Conservation (phyloP, 225 moss, liverwort and hornwort genomes). For the Bryum argenteum region DNA sequence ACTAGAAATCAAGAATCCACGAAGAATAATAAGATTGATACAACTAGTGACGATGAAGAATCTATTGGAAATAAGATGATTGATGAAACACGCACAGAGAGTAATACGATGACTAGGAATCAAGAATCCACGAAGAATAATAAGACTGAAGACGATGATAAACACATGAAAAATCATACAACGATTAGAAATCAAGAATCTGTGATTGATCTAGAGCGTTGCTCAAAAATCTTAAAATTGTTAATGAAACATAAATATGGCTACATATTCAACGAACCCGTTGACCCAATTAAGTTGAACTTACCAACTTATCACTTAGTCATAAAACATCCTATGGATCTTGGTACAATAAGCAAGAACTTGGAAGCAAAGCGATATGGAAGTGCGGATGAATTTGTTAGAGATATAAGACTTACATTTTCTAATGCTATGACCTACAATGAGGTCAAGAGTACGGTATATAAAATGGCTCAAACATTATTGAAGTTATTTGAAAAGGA, state of each 20-base stretch:
- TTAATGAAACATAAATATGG: slow-evolving; percentile 55
- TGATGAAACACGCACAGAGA: not conserved
- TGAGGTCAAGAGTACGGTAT: slow-evolving; percentile 25
- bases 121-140: fast-evolving
- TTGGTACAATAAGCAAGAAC: slow-evolving; percentile 48
- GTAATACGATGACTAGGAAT: fast-evolving
- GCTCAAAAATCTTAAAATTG: slow-evolving; percentile 34
- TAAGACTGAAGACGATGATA: not conserved
- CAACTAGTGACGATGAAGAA: no score
- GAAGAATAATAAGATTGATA: not conserved
- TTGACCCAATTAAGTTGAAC: slow-evolving; percentile 39
- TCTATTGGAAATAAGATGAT: no score
- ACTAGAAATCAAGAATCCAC: no score
- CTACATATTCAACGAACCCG: slow-evolving; percentile 60
- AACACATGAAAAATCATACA: fast-evolving
- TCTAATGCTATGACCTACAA: slow-evolving; percentile 63
- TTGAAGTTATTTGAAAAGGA: slow-evolving; percentile 45
- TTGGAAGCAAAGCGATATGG: slow-evolving; percentile 11
- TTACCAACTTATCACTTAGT: slow-evolving; percentile 49
- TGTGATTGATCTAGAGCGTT: not conserved
- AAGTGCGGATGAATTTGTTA: slow-evolving; percentile 36
- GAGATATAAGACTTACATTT: slow-evolving; percentile 61
- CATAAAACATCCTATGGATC: slow-evolving; percentile 67
- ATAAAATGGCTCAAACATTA: slow-evolving; percentile 53
- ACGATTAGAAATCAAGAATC: not conserved